phyloP scores from a whole-genome alignment of 2,329 filamentous ascomycete genomes.

The Ceratocystis diversiconidia region DNA sequence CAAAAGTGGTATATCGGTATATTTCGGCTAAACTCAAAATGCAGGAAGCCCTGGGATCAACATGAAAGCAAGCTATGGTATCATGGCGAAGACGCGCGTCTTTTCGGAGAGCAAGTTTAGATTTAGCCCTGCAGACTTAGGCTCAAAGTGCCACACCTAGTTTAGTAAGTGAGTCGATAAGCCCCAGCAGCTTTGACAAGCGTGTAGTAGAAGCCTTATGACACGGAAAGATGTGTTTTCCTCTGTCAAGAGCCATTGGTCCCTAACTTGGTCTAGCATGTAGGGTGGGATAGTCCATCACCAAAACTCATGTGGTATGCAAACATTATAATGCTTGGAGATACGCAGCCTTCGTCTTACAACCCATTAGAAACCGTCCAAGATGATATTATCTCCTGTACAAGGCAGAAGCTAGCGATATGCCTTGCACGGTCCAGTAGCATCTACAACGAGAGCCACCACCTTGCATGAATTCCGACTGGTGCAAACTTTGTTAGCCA shows the following conservation, averaged over 20 bases:
- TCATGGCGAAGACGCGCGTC: slow-evolving; percentile 3
- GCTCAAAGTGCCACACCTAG: background rate
- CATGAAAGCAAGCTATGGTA: background rate
- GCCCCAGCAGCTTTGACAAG: no score
- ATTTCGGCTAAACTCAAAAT: background rate
- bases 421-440: no score
- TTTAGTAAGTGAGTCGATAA: no score
- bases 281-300: background rate
- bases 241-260: background rate
- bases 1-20: background rate
- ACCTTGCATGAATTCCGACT: no score
- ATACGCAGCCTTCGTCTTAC: background rate
- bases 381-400: background rate
- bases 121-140: background rate
- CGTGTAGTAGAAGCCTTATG: background rate
- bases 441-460: no score
- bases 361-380: no score
- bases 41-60: background rate
- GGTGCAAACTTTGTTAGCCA: no score
- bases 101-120: background rate
- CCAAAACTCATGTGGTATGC: background rate
- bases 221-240: background rate
- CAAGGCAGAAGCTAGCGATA: no score
- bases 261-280: background rate
- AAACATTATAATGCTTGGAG: background rate